Evolutionary conservation across 1,284 basidiomycete species (phyloP), one percentile per base, ranked within the genome.

Genomic region (Butyriboletus appendiculatus): DNA sequence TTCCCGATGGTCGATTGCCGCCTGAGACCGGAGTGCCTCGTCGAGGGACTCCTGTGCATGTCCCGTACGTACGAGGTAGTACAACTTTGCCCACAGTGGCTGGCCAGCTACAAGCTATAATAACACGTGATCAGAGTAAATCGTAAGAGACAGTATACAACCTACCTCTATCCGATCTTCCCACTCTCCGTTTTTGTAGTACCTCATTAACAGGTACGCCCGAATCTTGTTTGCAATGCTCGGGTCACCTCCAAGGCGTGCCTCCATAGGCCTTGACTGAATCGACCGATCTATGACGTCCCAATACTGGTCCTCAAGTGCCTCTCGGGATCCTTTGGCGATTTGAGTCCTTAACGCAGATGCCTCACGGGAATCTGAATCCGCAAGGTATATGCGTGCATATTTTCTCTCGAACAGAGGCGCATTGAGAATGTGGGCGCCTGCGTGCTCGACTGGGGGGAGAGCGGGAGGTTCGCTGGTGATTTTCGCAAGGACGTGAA

Each of bases 11-110:
- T 91, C 86, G 50, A 99, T 85, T 2, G 85, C 85, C 45, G 82
- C 76, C 63, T 93, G 88, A 67, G 87, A 84, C 28, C 84, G 81
- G 22, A 85, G 65, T 0, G 93, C 88, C 53, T 95, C 88, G 8
- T 82, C 79, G 33, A 96, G 75, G 0, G 96, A 95, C 58, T 97
- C 94, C 40, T 82, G 74, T 12, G 79, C 70, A 68, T 96, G 86
- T 1, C 96, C 97, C 2, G 90, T 90, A 28, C 96, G 86, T 9
- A 99, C 78, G 10, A 99, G 82, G 73, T 92, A 94, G 75, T 93
- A 99, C 39, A 97, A 72, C 55, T 91, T 86, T 14, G 96, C 96
- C 95, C 95, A 99, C 15, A 98, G 66, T 7, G 95, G 94, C 62
- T 90, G 87, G 15, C 91, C 89, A 48, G 86, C 85, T 24, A 96